Percentiles rank a stretch among this genome's conserved stretches.
Conservation (phyloP, 345 rosid species). For the Conringia planisiliqua region DNA sequence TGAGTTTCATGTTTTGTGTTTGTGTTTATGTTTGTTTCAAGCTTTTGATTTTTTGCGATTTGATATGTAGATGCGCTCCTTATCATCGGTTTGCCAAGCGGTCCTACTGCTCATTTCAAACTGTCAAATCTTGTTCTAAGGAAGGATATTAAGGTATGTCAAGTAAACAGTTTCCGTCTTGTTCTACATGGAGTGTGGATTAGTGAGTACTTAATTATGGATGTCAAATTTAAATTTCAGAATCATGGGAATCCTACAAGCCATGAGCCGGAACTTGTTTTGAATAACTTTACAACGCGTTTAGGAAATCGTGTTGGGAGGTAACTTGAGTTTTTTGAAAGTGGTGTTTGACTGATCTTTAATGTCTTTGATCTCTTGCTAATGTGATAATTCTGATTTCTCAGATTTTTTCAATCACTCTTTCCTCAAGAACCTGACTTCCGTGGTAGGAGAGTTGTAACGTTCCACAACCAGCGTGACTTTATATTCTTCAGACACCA, state of each 20-base stretch:
- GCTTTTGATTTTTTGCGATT: neutral
- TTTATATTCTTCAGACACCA: slow-evolving; percentile 94
- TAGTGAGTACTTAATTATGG: neutral
- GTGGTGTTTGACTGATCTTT: neutral
- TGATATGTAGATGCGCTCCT: slow-evolving; percentile 49
- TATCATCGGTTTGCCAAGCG: slow-evolving; percentile 75
- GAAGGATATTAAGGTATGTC: slow-evolving; percentile 80
- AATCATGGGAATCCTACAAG: slow-evolving; percentile 93
- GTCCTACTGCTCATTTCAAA: slow-evolving; percentile 98
- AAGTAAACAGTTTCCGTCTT: neutral
- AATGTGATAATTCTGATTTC: neutral
- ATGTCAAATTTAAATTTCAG: slow-evolving; percentile 29
- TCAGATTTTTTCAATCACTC: slow-evolving; percentile 74
- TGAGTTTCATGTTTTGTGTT: neutral
- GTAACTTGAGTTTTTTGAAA: slow-evolving; percentile 31
- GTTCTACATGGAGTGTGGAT: neutral
- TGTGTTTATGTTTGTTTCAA: neutral
- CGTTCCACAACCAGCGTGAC: slow-evolving; percentile 96
- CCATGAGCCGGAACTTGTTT: slow-evolving; percentile 82
- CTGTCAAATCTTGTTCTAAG: slow-evolving; percentile 76
- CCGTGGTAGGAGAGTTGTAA: slow-evolving; percentile 85
- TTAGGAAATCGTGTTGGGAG: slow-evolving; percentile 93
- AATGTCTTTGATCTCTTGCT: neutral
- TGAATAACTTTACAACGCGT: slow-evolving; percentile 86
- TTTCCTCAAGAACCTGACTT: slow-evolving; percentile 84